Percentiles rank a stretch among this genome's conserved stretches.
Conservation (phyloP, 2,329 filamentous ascomycete genomes). For the Fusarium sp. region DNA sequence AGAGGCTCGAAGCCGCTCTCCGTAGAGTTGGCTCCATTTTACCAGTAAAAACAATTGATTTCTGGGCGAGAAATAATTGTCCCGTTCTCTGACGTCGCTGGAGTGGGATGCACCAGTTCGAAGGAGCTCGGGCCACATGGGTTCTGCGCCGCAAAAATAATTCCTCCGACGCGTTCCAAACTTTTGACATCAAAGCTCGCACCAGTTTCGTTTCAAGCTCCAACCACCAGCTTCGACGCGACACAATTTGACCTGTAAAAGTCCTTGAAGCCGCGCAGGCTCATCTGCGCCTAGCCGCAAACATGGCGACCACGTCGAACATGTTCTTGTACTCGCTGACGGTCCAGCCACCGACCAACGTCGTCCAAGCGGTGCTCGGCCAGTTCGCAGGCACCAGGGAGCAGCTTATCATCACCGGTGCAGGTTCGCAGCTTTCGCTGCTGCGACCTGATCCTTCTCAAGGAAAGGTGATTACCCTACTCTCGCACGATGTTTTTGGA, state of each 20-base stretch:
- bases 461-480: slow-evolving; percentile 85
- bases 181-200: slow-evolving; percentile 49
- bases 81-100: slow-evolving; percentile 38
- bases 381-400: slow-evolving; percentile 97
- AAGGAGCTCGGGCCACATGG: slow-evolving; percentile 48
- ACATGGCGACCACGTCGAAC: slow-evolving; percentile 96
- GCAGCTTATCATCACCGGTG: slow-evolving; percentile 95
- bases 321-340: slow-evolving; percentile 99
- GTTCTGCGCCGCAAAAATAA: slow-evolving; percentile 50
- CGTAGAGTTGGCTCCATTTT: slow-evolving; percentile 57
- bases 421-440: slow-evolving; percentile 88
- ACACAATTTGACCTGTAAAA: slow-evolving; percentile 44
- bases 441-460: slow-evolving; percentile 86
- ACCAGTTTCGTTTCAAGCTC: slow-evolving; percentile 29
- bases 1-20: slow-evolving; percentile 54
- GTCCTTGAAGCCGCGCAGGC: slow-evolving; percentile 59
- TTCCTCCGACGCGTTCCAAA: slow-evolving; percentile 50
- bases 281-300: slow-evolving; percentile 61
- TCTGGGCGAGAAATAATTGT: slow-evolving; percentile 15
- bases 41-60: slow-evolving; percentile 8
- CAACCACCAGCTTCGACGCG: slow-evolving; percentile 43
- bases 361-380: slow-evolving; percentile 90
- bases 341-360: slow-evolving; percentile 88
- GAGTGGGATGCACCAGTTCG: slow-evolving; percentile 44
- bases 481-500: slow-evolving; percentile 95